phyloP scores from a whole-genome alignment of 495 filamentous ascomycete species.

The Neurospora discreta region DNA sequence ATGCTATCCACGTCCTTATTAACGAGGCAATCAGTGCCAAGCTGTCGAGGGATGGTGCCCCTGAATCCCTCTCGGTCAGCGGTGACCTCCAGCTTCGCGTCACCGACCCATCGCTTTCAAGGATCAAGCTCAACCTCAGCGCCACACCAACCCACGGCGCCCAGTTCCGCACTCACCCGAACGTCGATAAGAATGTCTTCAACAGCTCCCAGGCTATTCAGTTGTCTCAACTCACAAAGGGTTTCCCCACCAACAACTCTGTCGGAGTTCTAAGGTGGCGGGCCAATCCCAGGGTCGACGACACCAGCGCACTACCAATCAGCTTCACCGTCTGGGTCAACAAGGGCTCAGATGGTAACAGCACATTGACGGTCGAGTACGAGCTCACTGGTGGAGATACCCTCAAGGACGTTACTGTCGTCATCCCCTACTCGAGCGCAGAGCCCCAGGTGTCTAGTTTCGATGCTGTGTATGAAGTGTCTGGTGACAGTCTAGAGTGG shows the following conservation, averaged over 20 bases:
- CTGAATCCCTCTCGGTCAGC: constrained; percentile 77
- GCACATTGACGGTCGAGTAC: constrained; percentile 84
- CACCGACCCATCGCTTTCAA: constrained; percentile 73
- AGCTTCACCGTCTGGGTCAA: constrained; percentile 95
- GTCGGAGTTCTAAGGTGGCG: constrained; percentile 88
- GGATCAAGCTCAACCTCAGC: constrained; percentile 70
- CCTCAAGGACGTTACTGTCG: constrained; percentile 73
- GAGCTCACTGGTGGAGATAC: constrained; percentile 66
- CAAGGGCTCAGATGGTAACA: constrained; percentile 64
- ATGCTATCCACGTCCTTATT: constrained; percentile 75
- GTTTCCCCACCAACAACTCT: constrained; percentile 79
- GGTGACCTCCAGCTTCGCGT: constrained; percentile 86
- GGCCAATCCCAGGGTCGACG: constrained; percentile 57
- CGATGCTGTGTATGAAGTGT: constrained; percentile 88
- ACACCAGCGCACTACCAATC: constrained; percentile 68
- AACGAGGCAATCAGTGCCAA: constrained; percentile 81
- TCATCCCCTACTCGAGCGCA: constrained; percentile 69
- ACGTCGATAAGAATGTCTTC: constrained; percentile 82
- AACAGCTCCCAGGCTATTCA: constrained; percentile 69
- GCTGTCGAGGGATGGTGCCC: constrained; percentile 70
- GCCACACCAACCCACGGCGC: constrained; percentile 65
- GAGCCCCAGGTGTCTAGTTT: constrained; percentile 87
- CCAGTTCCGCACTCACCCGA: constrained; percentile 87
- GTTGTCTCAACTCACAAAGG: constrained; percentile 72
- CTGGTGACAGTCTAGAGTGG: constrained; percentile 90